phyloP scores from a whole-genome alignment of 371 early-diverging fungal species.

The Choanephora cucurbitarum region DNA sequence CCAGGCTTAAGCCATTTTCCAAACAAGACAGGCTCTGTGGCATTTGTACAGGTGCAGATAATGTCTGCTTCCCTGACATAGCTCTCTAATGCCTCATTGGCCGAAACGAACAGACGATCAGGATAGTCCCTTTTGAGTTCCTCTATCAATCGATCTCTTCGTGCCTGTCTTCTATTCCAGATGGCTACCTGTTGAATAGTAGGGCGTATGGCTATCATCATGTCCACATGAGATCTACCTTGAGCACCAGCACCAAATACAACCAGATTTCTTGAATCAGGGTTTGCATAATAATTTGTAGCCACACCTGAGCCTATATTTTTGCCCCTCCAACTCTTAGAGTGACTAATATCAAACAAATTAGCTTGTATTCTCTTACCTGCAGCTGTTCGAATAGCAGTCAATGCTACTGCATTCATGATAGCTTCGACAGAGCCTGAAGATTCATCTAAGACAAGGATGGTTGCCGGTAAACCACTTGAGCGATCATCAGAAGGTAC shows the following conservation, averaged over 20 bases:
- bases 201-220: conserved; percentile 54
- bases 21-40: conserved; percentile 46
- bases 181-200: conserved; percentile 43
- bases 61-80: conserved; percentile 55
- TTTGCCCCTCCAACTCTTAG: too few relatives aligned
- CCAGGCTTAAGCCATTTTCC: conserved; percentile 56
- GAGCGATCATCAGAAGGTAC: conserved; percentile 50
- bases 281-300: conserved; percentile 43
- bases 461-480: conserved; percentile 56
- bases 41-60: conserved; percentile 64
- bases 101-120: conserved; percentile 27
- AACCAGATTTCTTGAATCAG: conserved; percentile 42
- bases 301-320: conserved; percentile 62
- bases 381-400: conserved; percentile 65
- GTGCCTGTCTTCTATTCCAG: conserved; percentile 55
- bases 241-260: conserved; percentile 68
- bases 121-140: conserved; percentile 36
- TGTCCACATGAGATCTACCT: conserved; percentile 57
- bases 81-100: conserved; percentile 34
- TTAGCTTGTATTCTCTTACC: too few relatives aligned
- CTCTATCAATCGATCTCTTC: conserved; percentile 40
- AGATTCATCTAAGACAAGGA: conserved; percentile 53
- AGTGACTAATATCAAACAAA: too few relatives aligned
- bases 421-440: conserved; percentile 54
- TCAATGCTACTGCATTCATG: conserved; percentile 58